These are phyloP conservation scores for Rutstroemia sp. DNA, from an alignment of 2,329 filamentous ascomycete genomes.

Conservation along the genomic window DNA sequence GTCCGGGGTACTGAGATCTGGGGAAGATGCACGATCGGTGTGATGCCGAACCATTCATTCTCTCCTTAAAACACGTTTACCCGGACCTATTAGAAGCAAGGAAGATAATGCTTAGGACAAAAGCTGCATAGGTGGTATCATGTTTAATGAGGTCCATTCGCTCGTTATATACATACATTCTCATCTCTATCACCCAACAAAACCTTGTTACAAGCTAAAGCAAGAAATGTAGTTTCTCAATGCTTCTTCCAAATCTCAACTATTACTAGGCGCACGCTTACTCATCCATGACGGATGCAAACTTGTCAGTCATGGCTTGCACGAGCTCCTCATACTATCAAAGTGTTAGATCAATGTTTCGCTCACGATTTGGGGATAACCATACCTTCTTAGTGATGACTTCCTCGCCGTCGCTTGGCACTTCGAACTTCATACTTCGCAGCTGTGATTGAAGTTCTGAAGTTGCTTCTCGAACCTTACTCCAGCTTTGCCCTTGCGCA, in stretches of 20 bases:
- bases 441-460: constrained; percentile 77
- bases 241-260: constrained; percentile 4
- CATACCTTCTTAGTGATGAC: constrained; percentile 74
- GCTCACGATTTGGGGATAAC: constrained; percentile 9
- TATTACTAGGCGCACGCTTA: constrained; percentile 37
- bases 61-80: no score
- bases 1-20: no score
- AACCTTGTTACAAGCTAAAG: constrained; percentile 15
- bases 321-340: constrained; percentile 81
- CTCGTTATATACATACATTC: constrained; percentile 25
- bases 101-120: no score
- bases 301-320: constrained; percentile 93
- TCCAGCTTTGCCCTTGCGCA: constrained; percentile 83
- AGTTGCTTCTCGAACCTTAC: constrained; percentile 87
- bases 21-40: no score
- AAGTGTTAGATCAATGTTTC: constrained; percentile 11
- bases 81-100: no score
- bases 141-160: constrained; percentile 1
- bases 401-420: constrained; percentile 79
- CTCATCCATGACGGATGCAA: constrained; percentile 92
- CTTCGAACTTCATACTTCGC: constrained; percentile 93
- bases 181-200: constrained; percentile 16
- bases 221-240: constrained; percentile 17
- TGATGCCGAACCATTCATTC: no score
- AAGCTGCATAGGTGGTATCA: background rate